Conservation (phyloP, 2,329 filamentous ascomycete species). For the Pseudogymnoascus sp. region DNA sequence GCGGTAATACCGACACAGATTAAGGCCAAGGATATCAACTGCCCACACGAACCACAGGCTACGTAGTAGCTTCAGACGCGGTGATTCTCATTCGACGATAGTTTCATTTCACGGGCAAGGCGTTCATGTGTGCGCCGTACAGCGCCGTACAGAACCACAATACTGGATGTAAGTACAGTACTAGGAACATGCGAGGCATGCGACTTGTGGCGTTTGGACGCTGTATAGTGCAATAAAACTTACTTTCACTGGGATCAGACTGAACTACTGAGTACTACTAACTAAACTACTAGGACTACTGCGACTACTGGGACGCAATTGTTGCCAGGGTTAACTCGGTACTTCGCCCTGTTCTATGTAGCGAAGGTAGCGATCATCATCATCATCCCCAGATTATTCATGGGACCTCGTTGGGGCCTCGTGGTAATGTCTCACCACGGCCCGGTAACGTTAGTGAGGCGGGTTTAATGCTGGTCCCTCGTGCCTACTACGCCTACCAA, state of each 20-base stretch:
- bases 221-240: neutral
- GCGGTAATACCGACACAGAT: conserved; percentile 6
- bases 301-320: neutral
- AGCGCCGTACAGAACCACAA: neutral
- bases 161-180: neutral
- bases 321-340: neutral
- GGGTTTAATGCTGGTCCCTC: neutral
- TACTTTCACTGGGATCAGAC: no score
- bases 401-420: neutral
- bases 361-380: neutral
- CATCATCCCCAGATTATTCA: conserved; percentile 2
- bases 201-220: conserved; percentile 1
- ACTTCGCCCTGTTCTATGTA: neutral
- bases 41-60: neutral
- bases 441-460: conserved; percentile 5
- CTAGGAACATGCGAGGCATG: conserved; percentile 2
- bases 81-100: neutral
- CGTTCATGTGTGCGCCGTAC: neutral
- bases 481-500: conserved; percentile 1
- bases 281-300: no score
- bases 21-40: conserved; percentile 6
- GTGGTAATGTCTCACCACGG: conserved; percentile 6
- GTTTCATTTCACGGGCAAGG: neutral
- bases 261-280: neutral
- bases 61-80: neutral